phyloP scores from a whole-genome alignment of 2,329 filamentous ascomycete species.

The Penicillium sp. region DNA sequence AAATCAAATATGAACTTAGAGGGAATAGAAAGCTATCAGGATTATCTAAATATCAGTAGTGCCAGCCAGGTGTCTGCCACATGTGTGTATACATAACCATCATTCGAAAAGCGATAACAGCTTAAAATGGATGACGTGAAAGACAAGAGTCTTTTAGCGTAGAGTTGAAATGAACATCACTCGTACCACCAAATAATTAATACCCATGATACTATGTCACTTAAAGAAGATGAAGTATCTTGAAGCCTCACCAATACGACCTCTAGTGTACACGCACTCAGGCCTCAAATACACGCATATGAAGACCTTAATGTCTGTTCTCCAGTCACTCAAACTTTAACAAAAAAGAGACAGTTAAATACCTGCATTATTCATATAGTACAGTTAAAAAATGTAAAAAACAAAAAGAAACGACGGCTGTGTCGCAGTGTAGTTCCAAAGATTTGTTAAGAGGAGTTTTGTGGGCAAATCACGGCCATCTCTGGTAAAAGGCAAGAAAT shows the following conservation, averaged over 20 bases:
- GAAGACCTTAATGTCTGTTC: background rate
- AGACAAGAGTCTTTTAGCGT: no score
- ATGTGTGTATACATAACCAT: no score
- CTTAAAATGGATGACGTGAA: no score
- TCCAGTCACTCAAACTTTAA: background rate
- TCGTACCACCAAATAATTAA: no score
- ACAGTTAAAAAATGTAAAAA: no score
- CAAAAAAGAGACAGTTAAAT: background rate
- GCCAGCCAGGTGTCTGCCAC: no score
- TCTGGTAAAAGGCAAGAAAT: slow-evolving; percentile 80
- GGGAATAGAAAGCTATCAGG: no score
- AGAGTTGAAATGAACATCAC: no score
- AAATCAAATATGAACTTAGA: no score
- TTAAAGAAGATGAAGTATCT: background rate
- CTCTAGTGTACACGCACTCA: background rate
- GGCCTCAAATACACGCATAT: background rate
- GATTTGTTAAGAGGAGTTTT: slow-evolving; percentile 59
- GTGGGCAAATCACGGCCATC: slow-evolving; percentile 68
- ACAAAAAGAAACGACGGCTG: slow-evolving; percentile 45
- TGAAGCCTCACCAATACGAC: background rate
- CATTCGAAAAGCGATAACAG: no score
- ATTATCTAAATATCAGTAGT: no score
- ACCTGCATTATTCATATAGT: background rate
- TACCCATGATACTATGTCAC: no score
- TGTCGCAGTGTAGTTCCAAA: slow-evolving; percentile 54